Evolutionary conservation across 352 stramenopile genomes (phyloP).

Genomic region (Pythium plurisporium): DNA sequence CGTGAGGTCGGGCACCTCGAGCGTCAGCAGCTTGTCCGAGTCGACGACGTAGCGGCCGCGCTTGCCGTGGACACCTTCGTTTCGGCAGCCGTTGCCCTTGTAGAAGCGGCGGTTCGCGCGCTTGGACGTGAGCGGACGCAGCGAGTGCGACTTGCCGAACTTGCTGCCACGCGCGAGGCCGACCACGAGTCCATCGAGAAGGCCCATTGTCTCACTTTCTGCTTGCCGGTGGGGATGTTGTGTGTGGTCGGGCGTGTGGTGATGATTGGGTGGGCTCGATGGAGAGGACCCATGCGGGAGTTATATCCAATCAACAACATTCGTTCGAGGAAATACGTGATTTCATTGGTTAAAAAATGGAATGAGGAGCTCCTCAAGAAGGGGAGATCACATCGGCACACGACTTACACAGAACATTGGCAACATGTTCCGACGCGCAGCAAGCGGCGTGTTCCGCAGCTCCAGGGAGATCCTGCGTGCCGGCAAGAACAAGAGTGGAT

Average conservation of each 20-base stretch:
- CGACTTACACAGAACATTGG: not conserved
- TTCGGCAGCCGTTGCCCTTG: conserved; percentile 93
- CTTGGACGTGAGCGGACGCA: conserved; percentile 91
- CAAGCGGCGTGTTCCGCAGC: conserved; percentile 46
- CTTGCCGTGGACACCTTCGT: conserved; percentile 90
- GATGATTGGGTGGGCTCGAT: conserved; percentile 25
- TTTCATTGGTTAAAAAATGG: conserved; percentile 8
- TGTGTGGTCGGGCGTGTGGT: conserved; percentile 14
- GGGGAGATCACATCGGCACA: no score
- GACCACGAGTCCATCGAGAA: conserved; percentile 73
- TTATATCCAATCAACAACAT: conserved; percentile 8
- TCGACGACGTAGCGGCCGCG: conserved; percentile 91
- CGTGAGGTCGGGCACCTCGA: conserved; percentile 92
- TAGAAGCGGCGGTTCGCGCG: conserved; percentile 93
- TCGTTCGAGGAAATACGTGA: not conserved
- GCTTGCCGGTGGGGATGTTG: not conserved
- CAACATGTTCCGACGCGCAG: conserved; percentile 47
- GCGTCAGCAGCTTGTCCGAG: conserved; percentile 86
- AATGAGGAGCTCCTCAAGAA: not conserved
- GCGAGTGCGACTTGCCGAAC: conserved; percentile 77
- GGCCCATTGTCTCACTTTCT: conserved; percentile 42
- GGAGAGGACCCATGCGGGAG: not conserved
- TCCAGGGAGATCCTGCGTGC: conserved; percentile 48
- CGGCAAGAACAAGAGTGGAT: conserved; percentile 26
- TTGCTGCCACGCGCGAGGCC: conserved; percentile 77